Percentiles rank a stretch among this genome's conserved stretches.
These are phyloP conservation scores for Fusarium coicis DNA, from an alignment of 2,329 filamentous ascomycete species.

Conservation along the genomic window DNA sequence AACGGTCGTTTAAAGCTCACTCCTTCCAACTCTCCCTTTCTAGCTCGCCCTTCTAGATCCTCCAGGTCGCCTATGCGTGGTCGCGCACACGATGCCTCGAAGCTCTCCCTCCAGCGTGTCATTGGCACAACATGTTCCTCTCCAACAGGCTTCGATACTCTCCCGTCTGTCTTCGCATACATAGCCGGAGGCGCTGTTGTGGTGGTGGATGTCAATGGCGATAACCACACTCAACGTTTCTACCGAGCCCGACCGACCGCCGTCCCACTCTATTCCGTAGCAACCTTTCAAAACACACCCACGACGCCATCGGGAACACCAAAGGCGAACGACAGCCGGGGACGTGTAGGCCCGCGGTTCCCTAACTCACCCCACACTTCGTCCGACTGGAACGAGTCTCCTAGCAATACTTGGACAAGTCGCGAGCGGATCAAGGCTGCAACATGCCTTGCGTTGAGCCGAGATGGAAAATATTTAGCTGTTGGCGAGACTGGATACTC, in stretches of 20 bases:
- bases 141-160: constrained; percentile 86
- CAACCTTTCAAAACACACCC: constrained; percentile 62
- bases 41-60: constrained; percentile 68
- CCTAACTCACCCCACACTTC: constrained; percentile 60
- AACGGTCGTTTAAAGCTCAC: constrained; percentile 74
- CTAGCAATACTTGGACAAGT: constrained; percentile 83
- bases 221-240: constrained; percentile 81
- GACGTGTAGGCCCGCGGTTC: constrained; percentile 59
- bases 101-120: constrained; percentile 81
- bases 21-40: constrained; percentile 79
- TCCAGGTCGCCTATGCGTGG: constrained; percentile 71
- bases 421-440: constrained; percentile 94
- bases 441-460: constrained; percentile 88
- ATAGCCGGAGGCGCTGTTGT: constrained; percentile 95
- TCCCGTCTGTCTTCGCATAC: constrained; percentile 84
- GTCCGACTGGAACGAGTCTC: constrained; percentile 70
- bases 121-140: constrained; percentile 90
- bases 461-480: constrained; percentile 86
- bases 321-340: constrained; percentile 72
- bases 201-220: constrained; percentile 79
- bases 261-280: constrained; percentile 70
- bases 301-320: constrained; percentile 65
- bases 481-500: constrained; percentile 96
- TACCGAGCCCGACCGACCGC: constrained; percentile 87
- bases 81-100: constrained; percentile 64